phyloP scores from a whole-genome alignment of 1,139 yeast genomes.

The Yamadazyma triangularis region DNA sequence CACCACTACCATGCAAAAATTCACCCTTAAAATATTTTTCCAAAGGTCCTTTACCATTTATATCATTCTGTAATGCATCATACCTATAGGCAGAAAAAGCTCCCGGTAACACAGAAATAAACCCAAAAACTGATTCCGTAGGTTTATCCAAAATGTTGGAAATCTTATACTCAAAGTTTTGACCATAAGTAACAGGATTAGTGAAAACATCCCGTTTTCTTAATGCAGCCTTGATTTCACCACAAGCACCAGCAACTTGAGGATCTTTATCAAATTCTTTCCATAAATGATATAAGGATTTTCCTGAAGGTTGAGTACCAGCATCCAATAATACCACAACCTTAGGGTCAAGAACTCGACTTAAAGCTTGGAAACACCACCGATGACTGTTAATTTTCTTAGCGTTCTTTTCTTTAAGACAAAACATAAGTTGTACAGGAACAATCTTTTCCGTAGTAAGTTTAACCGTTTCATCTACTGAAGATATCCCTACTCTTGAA shows the following conservation, averaged over 20 bases:
- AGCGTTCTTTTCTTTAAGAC: slow-evolving; percentile 45
- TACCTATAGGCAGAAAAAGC: slow-evolving; percentile 44
- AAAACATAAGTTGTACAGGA: slow-evolving; percentile 44
- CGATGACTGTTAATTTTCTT: slow-evolving; percentile 47
- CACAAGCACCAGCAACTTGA: slow-evolving; percentile 50
- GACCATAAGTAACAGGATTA: slow-evolving; percentile 45
- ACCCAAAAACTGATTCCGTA: slow-evolving; percentile 43
- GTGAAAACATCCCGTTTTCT: slow-evolving; percentile 38
- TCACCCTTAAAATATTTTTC: slow-evolving; percentile 49
- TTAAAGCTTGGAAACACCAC: slow-evolving; percentile 49
- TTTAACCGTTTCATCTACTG: slow-evolving; percentile 44
- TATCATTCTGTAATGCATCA: slow-evolving; percentile 39
- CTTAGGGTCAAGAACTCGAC: slow-evolving; percentile 41
- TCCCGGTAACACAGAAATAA: slow-evolving; percentile 45
- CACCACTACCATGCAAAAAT: slow-evolving; percentile 43
- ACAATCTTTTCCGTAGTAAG: slow-evolving; percentile 46
- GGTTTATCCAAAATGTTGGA: slow-evolving; percentile 46
- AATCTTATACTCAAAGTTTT: slow-evolving; percentile 45
- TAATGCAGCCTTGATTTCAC: slow-evolving; percentile 44
- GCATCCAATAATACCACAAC: slow-evolving; percentile 43
- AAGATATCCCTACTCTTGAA: slow-evolving; percentile 45
- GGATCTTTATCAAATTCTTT: slow-evolving; percentile 45
- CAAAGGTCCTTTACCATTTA: slow-evolving; percentile 42
- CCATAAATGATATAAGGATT: slow-evolving; percentile 45
- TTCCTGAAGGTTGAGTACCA: slow-evolving; percentile 47